Evolutionary conservation across 768 basidiomycete species (phyloP).

Genomic region (Russula foetens): DNA sequence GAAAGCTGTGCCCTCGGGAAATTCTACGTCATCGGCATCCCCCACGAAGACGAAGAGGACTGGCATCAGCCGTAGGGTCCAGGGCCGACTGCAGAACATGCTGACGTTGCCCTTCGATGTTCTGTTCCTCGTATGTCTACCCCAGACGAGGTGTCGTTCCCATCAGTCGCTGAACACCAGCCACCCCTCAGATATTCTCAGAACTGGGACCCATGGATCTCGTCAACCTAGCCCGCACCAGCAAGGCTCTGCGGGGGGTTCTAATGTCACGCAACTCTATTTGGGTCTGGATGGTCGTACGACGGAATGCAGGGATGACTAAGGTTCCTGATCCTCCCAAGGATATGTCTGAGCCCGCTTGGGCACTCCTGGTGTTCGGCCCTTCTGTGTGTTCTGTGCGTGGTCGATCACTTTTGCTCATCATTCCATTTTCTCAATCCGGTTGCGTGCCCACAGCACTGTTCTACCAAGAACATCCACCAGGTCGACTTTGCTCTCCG

Average conservation of each 20-base stretch:
- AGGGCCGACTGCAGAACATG: constrained; percentile 16
- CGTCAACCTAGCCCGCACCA: constrained; percentile 17
- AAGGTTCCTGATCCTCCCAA: constrained; percentile 15
- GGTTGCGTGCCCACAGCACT: not conserved
- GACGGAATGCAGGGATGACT: not conserved
- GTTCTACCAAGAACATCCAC: constrained; percentile 13
- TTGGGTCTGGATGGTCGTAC: constrained; percentile 12
- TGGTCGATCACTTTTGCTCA: no score
- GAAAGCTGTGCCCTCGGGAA: not conserved
- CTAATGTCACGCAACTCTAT: constrained; percentile 19
- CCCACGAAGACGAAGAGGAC: not conserved
- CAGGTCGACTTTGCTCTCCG: constrained; percentile 16
- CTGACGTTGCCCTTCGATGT: constrained; percentile 14
- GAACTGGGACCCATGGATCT: constrained; percentile 14
- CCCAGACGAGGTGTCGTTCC: not conserved
- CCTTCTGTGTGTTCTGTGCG: constrained; percentile 16
- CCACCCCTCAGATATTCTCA: constrained; percentile 5
- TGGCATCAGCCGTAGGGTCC: not conserved
- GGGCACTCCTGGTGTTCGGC: constrained; percentile 17
- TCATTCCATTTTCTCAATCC: not conserved
- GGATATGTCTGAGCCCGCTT: constrained; percentile 20
- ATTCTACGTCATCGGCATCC: not conserved
- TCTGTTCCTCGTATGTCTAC: constrained; percentile 13
- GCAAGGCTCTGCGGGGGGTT: constrained; percentile 9
- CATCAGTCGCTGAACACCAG: not conserved